These are phyloP conservation scores for Aaosphaeria pasadenensis DNA, from an alignment of 2,329 filamentous ascomycete species.

Conservation along the genomic window DNA sequence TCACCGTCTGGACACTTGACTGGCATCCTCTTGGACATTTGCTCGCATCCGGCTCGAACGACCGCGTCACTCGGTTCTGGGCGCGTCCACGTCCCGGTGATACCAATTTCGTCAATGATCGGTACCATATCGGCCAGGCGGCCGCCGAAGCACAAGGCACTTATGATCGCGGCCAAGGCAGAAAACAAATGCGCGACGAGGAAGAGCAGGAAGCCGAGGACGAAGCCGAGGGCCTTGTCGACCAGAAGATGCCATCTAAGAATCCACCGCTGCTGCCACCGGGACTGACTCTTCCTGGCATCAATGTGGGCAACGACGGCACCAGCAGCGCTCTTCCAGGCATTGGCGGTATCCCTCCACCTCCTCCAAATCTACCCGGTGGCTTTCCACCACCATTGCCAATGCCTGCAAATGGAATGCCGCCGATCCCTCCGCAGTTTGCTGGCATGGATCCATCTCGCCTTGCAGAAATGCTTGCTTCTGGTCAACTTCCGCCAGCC, in stretches of 20 bases:
- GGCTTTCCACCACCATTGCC: constrained; percentile 31
- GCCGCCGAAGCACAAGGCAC: constrained; percentile 94
- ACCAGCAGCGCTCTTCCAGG: constrained; percentile 47
- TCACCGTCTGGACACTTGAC: constrained; percentile 95
- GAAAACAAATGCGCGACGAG: constrained; percentile 79
- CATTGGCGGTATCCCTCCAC: constrained; percentile 42
- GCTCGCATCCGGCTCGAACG: constrained; percentile 91
- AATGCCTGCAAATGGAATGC: constrained; percentile 20
- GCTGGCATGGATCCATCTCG: constrained; percentile 14
- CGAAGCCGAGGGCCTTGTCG: constrained; percentile 86
- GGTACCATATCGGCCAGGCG: constrained; percentile 92
- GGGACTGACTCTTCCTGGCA: constrained; percentile 44
- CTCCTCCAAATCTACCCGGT: constrained; percentile 33
- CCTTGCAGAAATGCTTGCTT: constrained; percentile 33
- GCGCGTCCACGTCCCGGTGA: constrained; percentile 86
- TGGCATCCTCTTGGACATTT: constrained; percentile 98
- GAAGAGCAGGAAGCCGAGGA: constrained; percentile 93
- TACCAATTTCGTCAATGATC: constrained; percentile 78
- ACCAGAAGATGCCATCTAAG: constrained; percentile 76
- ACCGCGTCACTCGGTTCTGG: constrained; percentile 97
- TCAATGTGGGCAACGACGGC: constrained; percentile 37
- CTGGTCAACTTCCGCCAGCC: constrained; percentile 35
- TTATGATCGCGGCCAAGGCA: constrained; percentile 77
- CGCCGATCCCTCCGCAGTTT: constrained; percentile 16
- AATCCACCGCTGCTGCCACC: constrained; percentile 61